phyloP scores from a whole-genome alignment of 176 grass and related monocot species.

The Ensete ventricosum region DNA sequence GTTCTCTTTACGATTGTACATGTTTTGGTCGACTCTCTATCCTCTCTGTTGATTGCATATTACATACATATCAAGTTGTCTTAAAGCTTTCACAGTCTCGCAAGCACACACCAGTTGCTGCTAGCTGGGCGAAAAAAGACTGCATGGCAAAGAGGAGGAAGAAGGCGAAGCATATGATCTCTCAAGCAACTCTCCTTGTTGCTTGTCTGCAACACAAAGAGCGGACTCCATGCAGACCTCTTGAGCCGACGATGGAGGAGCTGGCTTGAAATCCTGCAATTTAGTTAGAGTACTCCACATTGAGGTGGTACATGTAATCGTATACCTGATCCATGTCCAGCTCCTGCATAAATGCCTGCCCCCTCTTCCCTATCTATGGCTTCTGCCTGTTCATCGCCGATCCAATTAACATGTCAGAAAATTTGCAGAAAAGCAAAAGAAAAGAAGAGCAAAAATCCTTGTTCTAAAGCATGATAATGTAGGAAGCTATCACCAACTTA shows the following conservation, averaged over 20 bases:
- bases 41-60: too few species aligned
- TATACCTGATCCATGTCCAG: constrained; percentile 56
- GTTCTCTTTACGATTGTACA: too few species aligned
- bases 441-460: too few species aligned
- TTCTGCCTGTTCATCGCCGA: constrained; percentile 37
- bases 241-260: constrained; percentile 39
- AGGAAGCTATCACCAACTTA: too few species aligned
- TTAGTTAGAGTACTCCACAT: constrained; percentile 49
- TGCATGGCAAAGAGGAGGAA: constrained; percentile 27
- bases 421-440: too few species aligned
- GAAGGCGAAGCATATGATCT: constrained; percentile 33
- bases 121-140: constrained; percentile 13
- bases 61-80: too few species aligned
- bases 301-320: constrained; percentile 91
- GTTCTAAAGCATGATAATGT: too few species aligned
- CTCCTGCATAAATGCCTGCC: constrained; percentile 59
- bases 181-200: constrained; percentile 52
- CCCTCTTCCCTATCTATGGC: constrained; percentile 41
- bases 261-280: constrained; percentile 53
- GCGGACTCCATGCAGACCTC: constrained; percentile 52
- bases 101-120: background rate
- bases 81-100: too few species aligned
- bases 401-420: background rate
- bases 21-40: too few species aligned
- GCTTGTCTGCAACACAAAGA: constrained; percentile 52